Conservation (phyloP, 495 filamentous ascomycete genomes). For the Achaetomiella virescens region DNA sequence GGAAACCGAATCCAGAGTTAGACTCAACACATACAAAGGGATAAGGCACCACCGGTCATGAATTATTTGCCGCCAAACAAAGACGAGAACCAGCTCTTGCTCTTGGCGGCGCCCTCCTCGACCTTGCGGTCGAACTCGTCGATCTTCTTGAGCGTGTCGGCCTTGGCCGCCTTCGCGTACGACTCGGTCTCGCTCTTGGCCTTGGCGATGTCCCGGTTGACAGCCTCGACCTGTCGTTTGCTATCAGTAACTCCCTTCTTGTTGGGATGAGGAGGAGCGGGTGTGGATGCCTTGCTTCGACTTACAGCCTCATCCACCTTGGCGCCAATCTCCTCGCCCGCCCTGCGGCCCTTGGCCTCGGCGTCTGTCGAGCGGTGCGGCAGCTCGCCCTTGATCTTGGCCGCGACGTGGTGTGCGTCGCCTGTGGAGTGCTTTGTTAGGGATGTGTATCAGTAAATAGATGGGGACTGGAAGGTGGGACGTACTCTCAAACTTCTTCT, state of each 20-base stretch:
- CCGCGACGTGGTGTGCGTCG: slow-evolving; percentile 57
- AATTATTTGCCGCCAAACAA: slow-evolving; percentile 70
- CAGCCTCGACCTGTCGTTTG: slow-evolving; percentile 54
- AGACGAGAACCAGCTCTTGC: slow-evolving; percentile 68
- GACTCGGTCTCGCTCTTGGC: slow-evolving; percentile 51
- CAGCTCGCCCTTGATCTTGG: slow-evolving; percentile 59
- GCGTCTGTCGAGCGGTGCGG: slow-evolving; percentile 31
- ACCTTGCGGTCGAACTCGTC: slow-evolving; percentile 69
- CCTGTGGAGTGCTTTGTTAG: slow-evolving; percentile 34
- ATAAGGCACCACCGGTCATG: background rate
- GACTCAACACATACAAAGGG: background rate
- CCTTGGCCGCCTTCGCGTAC: slow-evolving; percentile 52
- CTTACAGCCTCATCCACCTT: slow-evolving; percentile 43
- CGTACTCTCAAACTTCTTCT: slow-evolving; percentile 74
- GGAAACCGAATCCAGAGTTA: background rate
- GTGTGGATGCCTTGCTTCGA: background rate
- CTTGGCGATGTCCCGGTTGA: slow-evolving; percentile 51
- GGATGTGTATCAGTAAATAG: slow-evolving; percentile 3
- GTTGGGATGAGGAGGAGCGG: background rate
- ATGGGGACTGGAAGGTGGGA: background rate
- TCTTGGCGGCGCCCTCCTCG: slow-evolving; percentile 67
- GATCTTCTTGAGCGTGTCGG: slow-evolving; percentile 61
- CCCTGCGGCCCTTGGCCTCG: slow-evolving; percentile 35
- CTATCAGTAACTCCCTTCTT: background rate
- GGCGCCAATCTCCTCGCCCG: slow-evolving; percentile 40